Evolutionary conservation across 2,329 filamentous ascomycete species (phyloP).

Genomic region (Seiridium unicorne): DNA sequence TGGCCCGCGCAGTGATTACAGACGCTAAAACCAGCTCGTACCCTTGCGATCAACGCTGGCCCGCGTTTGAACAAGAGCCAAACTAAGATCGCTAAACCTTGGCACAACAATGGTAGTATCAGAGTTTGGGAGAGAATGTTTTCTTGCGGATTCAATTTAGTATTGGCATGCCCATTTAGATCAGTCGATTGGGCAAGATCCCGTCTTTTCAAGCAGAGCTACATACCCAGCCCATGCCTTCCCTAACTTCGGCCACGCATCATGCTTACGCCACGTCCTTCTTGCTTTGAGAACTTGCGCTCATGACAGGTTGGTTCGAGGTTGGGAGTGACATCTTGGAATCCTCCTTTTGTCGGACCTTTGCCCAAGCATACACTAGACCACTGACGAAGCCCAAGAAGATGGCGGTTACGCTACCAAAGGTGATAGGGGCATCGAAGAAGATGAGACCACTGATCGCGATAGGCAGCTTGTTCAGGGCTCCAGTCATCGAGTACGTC

Average conservation of each 20-base stretch:
- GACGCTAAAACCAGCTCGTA: too few relatives aligned
- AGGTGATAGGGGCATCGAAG: constrained; percentile 89
- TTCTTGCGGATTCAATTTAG: too few relatives aligned
- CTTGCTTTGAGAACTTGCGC: constrained; percentile 38
- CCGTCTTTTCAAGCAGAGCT: too few relatives aligned
- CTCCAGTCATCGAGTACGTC: constrained; percentile 97
- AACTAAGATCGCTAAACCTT: too few relatives aligned
- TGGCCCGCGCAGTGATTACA: too few relatives aligned
- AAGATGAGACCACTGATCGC: constrained; percentile 90
- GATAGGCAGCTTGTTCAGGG: constrained; percentile 97
- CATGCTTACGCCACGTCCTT: not conserved
- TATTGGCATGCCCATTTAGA: too few relatives aligned
- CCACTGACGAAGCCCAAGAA: constrained; percentile 87
- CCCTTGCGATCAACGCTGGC: too few relatives aligned
- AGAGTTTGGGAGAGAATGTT: too few relatives aligned
- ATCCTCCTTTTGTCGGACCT: constrained; percentile 73
- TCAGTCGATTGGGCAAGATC: too few relatives aligned
- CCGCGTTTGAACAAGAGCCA: too few relatives aligned
- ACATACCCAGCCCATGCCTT: too few relatives aligned
- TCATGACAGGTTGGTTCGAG: constrained; percentile 64
- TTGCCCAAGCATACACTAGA: constrained; percentile 83
- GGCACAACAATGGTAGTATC: too few relatives aligned
- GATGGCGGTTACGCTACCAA: constrained; percentile 90
- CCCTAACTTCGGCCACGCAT: not conserved
- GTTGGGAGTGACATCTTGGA: constrained; percentile 68